Conservation (phyloP, 2,329 filamentous ascomycete genomes). For the Lachnellula subtilissima region DNA sequence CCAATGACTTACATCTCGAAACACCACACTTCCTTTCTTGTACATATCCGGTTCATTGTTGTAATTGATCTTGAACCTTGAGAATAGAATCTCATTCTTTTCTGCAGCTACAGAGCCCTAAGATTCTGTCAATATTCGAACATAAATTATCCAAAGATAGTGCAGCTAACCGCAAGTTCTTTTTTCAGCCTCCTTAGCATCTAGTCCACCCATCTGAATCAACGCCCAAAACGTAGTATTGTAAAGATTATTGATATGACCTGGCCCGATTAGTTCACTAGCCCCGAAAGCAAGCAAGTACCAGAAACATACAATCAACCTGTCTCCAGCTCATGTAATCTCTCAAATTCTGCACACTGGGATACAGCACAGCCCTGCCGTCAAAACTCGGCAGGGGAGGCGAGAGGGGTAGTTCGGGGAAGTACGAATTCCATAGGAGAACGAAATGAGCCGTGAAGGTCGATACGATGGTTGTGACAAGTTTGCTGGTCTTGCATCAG, state of each 20-base stretch:
- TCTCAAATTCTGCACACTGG: conserved; percentile 71
- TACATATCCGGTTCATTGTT: conserved; percentile 93
- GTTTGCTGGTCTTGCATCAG: conserved; percentile 57
- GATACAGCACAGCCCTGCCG: conserved; percentile 85
- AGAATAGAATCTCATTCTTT: conserved; percentile 95
- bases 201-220: conserved; percentile 72
- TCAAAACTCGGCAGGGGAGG: conserved; percentile 85
- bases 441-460: conserved; percentile 92
- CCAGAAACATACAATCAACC: conserved; percentile 71
- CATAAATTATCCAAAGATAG: neutral
- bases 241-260: conserved; percentile 97
- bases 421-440: conserved; percentile 71
- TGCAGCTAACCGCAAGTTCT: conserved; percentile 60
- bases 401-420: conserved; percentile 65
- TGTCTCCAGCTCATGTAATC: conserved; percentile 98
- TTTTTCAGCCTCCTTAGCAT: conserved; percentile 75
- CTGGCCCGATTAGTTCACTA: conserved; percentile 38
- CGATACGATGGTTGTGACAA: conserved; percentile 85
- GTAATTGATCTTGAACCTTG: conserved; percentile 87
- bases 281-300: neutral
- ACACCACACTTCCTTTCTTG: conserved; percentile 88
- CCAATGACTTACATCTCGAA: conserved; percentile 54
- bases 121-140: conserved; percentile 17
- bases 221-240: conserved; percentile 96
- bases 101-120: conserved; percentile 79